These are phyloP conservation scores for Lagenaria siceraria DNA, from an alignment of 306 rosid species.

Conservation along the genomic window DNA sequence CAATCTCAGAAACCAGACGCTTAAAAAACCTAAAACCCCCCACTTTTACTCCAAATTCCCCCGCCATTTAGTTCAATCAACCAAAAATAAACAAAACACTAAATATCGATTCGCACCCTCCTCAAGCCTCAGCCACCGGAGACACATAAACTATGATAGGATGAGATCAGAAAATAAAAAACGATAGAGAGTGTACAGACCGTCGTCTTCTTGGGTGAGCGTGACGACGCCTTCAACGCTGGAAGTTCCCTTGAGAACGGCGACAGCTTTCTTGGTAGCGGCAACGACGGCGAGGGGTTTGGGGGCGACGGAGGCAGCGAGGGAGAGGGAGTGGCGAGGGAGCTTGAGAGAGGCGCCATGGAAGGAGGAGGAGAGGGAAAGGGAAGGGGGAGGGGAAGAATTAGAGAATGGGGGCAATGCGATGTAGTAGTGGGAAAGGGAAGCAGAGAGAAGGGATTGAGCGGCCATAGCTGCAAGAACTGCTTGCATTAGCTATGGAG, in stretches of 20 bases:
- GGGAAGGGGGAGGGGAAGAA: constrained; percentile 8
- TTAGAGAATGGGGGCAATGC: constrained; percentile 19
- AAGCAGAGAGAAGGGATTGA: constrained; percentile 26
- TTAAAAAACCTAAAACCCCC: neutral
- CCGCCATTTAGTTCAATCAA: neutral
- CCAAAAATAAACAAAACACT: neutral
- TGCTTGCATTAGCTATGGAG: constrained; percentile 25
- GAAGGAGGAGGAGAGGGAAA: constrained; percentile 36
- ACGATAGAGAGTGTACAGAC: constrained; percentile 10
- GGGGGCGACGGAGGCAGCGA: constrained; percentile 28
- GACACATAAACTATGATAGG: neutral
- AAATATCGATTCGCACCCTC: neutral
- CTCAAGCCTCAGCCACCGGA: neutral
- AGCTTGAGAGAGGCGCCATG: constrained; percentile 37
- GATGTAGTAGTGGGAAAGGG: neutral
- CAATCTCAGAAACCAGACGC: neutral
- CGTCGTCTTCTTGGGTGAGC: constrained; percentile 43
- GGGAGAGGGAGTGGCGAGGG: constrained; percentile 24
- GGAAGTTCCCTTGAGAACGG: constrained; percentile 61
- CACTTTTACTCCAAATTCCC: neutral
- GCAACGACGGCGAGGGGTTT: constrained; percentile 40
- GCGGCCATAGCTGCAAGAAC: constrained; percentile 51
- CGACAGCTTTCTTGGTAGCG: constrained; percentile 56
- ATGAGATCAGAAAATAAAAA: neutral
- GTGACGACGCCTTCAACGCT: constrained; percentile 49